Evolutionary conservation across 371 early-diverging fungal species (phyloP), one percentile per base, ranked within the genome.

Genomic region (Mucor irregularis): DNA sequence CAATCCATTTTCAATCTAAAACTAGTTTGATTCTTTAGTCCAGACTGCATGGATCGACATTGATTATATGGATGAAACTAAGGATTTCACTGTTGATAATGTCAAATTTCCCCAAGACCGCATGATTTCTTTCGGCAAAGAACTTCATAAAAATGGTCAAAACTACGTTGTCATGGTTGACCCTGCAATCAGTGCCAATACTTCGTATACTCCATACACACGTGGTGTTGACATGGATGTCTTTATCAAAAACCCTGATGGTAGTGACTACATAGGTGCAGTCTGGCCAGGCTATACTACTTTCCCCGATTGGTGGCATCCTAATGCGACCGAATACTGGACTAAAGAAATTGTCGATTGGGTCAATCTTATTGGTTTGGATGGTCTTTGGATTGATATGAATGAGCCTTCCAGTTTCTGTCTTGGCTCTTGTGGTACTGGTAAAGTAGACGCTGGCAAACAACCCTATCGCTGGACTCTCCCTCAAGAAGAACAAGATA

Each of bases 311-410:
- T 87, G 77, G 73, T 64, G 79, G 58, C 71, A 83, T 54, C 75
- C 83, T 1, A 64, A 76, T n/a, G 65, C 74, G 3, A 61, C 70
- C 58, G 49, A 63, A 8, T 90, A 64, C 40, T 81, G 83, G 74
- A 54, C 69, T 39, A 64, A 76, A 30, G 61, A 76, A 58, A 47
- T 62, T 13, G 8, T 52, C 11, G 37, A 51, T 19, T 51, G 51
- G 49, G 37, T 52, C 24, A 37, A 28, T 1, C 17, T 51, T 14
- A 66, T 79, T 14, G 47, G 54, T 3, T 22, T 82, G 39, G 75
- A 83, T 57, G 88, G 88, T 53, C 39, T 84, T 5, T 86, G 87
- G 88, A 85, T 84, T 49, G 86, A 85, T 61, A 85, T 86, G 86
- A 87, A 86, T 53, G 85, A 86, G 50, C 81, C 79, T 1, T 62